Conservation (phyloP, 2,329 filamentous ascomycete genomes). For the Pestalotiopsis sp. region DNA sequence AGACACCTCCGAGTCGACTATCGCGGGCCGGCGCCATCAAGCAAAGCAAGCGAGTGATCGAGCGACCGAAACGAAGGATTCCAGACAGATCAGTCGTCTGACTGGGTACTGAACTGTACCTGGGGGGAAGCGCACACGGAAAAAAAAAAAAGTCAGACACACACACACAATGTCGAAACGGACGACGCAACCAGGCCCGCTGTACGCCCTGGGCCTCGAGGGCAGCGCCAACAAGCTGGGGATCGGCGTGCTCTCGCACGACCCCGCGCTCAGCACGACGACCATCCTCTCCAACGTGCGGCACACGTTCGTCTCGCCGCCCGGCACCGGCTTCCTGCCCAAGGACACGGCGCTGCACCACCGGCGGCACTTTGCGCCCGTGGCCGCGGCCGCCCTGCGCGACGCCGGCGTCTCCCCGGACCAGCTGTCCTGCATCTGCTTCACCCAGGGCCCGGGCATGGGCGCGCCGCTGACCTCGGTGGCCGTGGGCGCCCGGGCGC, state of each 20-base stretch:
- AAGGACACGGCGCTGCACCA: conserved; percentile 96
- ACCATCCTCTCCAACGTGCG: conserved; percentile 89
- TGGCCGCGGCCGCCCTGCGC: conserved; percentile 79
- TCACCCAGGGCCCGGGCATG: conserved; percentile 95
- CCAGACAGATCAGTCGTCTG: background rate
- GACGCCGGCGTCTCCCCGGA: conserved; percentile 62
- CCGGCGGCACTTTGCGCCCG: conserved; percentile 76
- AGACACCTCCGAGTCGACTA: background rate
- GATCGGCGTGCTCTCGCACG: conserved; percentile 87
- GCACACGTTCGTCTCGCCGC: conserved; percentile 89
- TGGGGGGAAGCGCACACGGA: background rate
- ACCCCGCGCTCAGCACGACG: conserved; percentile 53
- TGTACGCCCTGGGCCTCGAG: conserved; percentile 68
- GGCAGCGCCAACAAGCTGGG: conserved; percentile 98
- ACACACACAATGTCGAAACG: background rate
- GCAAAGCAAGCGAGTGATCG: background rate
- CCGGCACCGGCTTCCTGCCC: conserved; percentile 91
- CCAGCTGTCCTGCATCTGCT: conserved; percentile 91
- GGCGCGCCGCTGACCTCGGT: conserved; percentile 87
- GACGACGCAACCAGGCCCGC: conserved; percentile 31
- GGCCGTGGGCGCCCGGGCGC: conserved; percentile 80
- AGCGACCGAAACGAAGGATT: background rate
- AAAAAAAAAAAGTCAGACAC: background rate
- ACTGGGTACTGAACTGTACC: background rate
- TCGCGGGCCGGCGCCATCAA: background rate